Percentiles rank a stretch among this genome's conserved stretches.
These are phyloP conservation scores for Mortierella hygrophila DNA, from an alignment of 192 early-diverging fungal genomes.

Conservation along the genomic window DNA sequence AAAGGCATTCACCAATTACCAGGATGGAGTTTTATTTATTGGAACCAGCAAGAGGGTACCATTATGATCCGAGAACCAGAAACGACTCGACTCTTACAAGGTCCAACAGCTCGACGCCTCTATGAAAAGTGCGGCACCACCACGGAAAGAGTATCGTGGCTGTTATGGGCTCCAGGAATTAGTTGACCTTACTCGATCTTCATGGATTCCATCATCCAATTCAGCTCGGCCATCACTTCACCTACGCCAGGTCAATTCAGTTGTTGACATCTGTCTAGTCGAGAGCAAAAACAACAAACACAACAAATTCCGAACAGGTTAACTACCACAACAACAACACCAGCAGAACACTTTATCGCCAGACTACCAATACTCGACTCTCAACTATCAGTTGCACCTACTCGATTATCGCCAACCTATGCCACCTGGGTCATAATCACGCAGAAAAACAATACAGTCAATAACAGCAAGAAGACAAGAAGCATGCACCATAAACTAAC, in stretches of 20 bases:
- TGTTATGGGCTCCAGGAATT: slow-evolving; percentile 45
- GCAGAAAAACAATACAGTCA: neutral
- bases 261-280: neutral
- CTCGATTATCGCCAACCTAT: neutral
- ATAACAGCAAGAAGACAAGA: neutral
- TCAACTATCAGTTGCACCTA: neutral
- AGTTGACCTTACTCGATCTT: slow-evolving; percentile 50
- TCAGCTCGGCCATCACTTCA: neutral
- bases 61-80: neutral
- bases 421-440: no score
- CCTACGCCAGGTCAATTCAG: neutral
- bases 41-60: neutral
- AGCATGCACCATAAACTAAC: neutral
- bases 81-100: neutral
- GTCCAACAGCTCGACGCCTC: neutral
- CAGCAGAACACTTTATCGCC: neutral
- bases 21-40: neutral
- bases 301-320: neutral
- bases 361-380: neutral
- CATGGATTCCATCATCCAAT: slow-evolving; percentile 11
- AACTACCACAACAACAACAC: neutral
- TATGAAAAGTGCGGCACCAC: neutral
- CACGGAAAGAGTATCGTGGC: neutral
- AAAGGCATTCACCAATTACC: neutral
- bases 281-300: neutral